A percentile compares a stretch with the other conserved stretches of the same genome.
These are phyloP conservation scores for Blastobotrys muscicola DNA, from an alignment of 805 yeast species.

Conservation along the genomic window DNA sequence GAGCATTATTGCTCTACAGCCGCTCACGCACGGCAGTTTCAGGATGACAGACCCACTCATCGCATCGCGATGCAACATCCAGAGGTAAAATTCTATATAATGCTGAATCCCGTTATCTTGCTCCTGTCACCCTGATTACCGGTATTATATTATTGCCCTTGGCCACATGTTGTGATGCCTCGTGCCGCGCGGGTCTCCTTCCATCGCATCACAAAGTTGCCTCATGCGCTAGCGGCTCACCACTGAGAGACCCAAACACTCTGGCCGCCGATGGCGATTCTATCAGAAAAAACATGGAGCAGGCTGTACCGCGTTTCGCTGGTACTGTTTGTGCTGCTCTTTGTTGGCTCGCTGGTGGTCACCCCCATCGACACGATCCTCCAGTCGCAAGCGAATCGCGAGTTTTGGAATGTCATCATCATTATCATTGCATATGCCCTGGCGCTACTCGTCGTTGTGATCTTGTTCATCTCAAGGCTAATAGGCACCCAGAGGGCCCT, in stretches of 20 bases:
- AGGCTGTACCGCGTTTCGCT: slow-evolving; percentile 24
- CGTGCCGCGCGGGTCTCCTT: no score
- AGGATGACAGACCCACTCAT: no score
- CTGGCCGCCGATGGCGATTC: not conserved
- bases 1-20: not conserved
- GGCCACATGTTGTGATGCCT: no score
- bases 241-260: no score
- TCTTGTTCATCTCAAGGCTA: slow-evolving; percentile 51
- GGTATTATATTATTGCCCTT: no score
- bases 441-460: slow-evolving; percentile 41
- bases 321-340: slow-evolving; percentile 21
- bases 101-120: no score
- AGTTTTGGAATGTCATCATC: slow-evolving; percentile 73
- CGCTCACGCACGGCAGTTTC: no score
- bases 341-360: slow-evolving; percentile 53
- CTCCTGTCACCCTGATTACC: no score
- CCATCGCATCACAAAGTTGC: no score
- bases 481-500: slow-evolving; percentile 47
- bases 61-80: no score
- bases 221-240: no score
- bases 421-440: slow-evolving; percentile 63
- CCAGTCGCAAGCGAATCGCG: slow-evolving; percentile 48
- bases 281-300: slow-evolving; percentile 5
- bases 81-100: no score
- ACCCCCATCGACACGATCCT: slow-evolving; percentile 74